phyloP scores from a whole-genome alignment of 2,329 filamentous ascomycete species.

The Corinectria fuckeliana region DNA sequence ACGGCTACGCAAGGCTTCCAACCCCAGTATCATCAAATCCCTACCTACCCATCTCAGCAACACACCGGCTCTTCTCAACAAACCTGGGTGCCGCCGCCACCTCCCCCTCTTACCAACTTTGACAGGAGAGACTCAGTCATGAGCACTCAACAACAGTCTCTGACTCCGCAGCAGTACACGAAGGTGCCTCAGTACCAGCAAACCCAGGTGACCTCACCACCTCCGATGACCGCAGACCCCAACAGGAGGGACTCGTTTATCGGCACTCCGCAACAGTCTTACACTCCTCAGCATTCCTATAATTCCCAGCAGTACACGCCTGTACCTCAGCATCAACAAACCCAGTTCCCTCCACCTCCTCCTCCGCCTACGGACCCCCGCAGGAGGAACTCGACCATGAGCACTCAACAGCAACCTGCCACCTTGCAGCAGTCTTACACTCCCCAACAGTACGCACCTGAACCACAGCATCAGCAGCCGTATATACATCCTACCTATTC shows the following conservation, averaged over 20 bases:
- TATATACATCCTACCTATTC: neutral
- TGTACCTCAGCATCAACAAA: neutral
- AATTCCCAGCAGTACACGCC: neutral
- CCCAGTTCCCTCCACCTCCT: neutral
- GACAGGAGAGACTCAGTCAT: constrained; percentile 9
- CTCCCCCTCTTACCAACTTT: neutral
- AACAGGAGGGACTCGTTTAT: no score
- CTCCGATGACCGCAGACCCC: no score
- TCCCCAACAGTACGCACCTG: constrained; percentile 12
- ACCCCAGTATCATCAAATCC: neutral
- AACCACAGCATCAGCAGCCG: neutral
- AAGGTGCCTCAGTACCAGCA: no score
- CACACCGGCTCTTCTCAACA: neutral
- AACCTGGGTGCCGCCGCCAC: neutral
- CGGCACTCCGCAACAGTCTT: no score
- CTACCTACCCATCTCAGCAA: neutral
- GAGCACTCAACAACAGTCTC: constrained; percentile 1
- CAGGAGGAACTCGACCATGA: constrained; percentile 8
- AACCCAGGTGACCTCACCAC: no score
- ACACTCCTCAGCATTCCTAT: neutral
- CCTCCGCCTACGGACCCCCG: neutral
- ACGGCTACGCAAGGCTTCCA: neutral
- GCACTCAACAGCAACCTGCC: constrained; percentile 3
- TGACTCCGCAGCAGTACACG: constrained; percentile 24
- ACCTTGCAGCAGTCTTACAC: constrained; percentile 29